Base-by-base conservation (phyloP, 305 asterid genomes). In the Solanum hybrid region DNA sequence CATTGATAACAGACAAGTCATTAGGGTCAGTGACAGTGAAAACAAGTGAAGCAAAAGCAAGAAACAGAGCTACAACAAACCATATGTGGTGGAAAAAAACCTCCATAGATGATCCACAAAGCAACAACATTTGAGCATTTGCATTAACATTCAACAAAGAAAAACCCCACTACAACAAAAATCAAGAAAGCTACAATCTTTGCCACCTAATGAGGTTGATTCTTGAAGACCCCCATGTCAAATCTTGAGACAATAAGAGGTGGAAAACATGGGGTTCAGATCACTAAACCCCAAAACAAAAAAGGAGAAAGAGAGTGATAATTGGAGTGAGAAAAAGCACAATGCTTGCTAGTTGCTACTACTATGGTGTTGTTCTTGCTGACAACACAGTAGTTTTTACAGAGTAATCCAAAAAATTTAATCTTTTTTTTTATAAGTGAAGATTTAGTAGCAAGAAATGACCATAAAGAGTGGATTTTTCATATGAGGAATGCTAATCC, bases 1-100 rank as follows among this genome's bases (percentile, higher is more conserved):
- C 93, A 22, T 92, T 93, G 5, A 97, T 93, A n/a, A 96, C 85
- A 42, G 96, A 94, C 64, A 94, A 89, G 91, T 97, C 99, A 78
- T 88, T 89, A 1, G 98, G 94, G 94, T 97, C 96, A 75, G 99
- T 97, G 24, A 87, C 89, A 79, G 91, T 56, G 78, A 86, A 90
- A 75, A 88, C 96, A 87, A 91, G 29, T 4, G 93, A 89, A 91
- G 91, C 14, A n/a, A 89, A 35, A 86, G 88, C 79, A n/a, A 95
- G 91, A 26, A 92, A 89, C 42, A 94, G 36, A 14, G 92, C 88
- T 79, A 86, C 71, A 84, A 93, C 24, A 38, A 38, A 38, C 66
- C 64, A 80, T 37, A 79, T 37, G 6, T 79, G 36, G 56, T 88
- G 91, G 69, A 88, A 20, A 81, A 31, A 85, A 75, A 90, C 84